Base-by-base conservation (phyloP, 2,329 filamentous ascomycete genomes). In the Microsporum canis region DNA sequence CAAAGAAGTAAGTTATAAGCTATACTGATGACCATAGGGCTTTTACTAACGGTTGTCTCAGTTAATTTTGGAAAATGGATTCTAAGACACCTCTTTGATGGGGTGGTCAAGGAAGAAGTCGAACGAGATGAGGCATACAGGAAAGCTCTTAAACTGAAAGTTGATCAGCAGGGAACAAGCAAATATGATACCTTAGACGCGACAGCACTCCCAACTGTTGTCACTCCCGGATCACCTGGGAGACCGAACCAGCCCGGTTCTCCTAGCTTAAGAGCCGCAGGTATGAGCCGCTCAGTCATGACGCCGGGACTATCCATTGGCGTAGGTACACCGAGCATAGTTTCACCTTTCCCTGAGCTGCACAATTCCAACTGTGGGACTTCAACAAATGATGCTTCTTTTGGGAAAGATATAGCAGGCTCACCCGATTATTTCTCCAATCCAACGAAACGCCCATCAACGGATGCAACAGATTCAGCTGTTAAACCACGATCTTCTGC, bases 1-100 rank as follows among this genome's bases (percentile, higher is more conserved):
- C 92, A 97, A 76, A 84, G 94, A 76, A 95, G 89, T 92, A 81
- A 70, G 85, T 73, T 8, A 17, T 17, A 5, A 34, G 34, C 5
- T 59, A 49, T 31, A 10, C 6, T 45, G 29, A 17, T 31, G 12
- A 31, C 12, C n/a, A 38, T 51, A 31, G 4, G 33, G 6, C 1
- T 12, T 45, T 56, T 60, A n/a, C 33, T 60, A 55, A 62, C 57
- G 12, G 10, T 29, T 36, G n/a, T 29, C 23, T 31, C 65, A 94
- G 89, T 97, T 73, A 97, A 96, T 69, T 84, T 97, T 53, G 94
- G 94, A 6, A 96, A 95, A 78, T 99, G 94, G 94, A 85, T 97
- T 53, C 77, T 99, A 63, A 84, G 94, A 38, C 95, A 96, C 73
- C 80, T 99, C 0, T 99, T 99, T 75, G 85, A 87, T 7, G 88